A percentile compares a stretch with the other conserved stretches of the same genome.
These are phyloP conservation scores for Cutaneotrichosporon cavernicola DNA, from an alignment of 1,284 basidiomycete genomes.

Conservation along the genomic window DNA sequence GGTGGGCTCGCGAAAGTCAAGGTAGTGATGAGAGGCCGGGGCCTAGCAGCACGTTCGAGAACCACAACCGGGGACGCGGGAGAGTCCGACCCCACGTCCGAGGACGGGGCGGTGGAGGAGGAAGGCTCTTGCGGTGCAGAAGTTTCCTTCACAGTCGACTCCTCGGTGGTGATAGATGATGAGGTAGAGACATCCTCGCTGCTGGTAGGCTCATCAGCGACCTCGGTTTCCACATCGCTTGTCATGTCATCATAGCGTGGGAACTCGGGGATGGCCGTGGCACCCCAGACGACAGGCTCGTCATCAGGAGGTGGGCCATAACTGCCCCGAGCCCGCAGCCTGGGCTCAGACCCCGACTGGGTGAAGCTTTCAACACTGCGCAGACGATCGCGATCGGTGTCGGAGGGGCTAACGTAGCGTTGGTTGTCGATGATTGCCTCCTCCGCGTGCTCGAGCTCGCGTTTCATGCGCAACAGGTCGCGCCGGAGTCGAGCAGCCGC, in stretches of 20 bases:
- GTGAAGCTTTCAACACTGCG: background rate
- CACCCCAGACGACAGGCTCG: constrained; percentile 32
- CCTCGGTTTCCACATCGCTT: background rate
- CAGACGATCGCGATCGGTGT: background rate
- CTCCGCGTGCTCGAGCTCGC: constrained; percentile 37
- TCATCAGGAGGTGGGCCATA: constrained; percentile 2
- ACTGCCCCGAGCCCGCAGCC: constrained; percentile 1
- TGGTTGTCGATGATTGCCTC: constrained; percentile 9
- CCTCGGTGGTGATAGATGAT: background rate
- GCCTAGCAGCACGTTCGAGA: background rate
- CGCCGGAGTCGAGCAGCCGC: constrained; percentile 36
- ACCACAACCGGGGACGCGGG: background rate
- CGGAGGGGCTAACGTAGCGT: background rate
- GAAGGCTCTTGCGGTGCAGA: background rate
- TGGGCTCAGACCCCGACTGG: background rate
- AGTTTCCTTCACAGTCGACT: background rate
- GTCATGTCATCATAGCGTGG: constrained; percentile 9
- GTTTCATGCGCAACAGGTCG: constrained; percentile 39
- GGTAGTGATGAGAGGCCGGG: constrained; percentile 1
- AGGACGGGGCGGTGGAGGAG: background rate
- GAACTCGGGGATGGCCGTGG: constrained; percentile 33
- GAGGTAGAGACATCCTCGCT: background rate
- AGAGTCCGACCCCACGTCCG: background rate
- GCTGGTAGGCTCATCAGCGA: background rate
- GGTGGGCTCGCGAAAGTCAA: background rate